phyloP scores from a whole-genome alignment of 208 protist genomes.

The Leishmania braziliensis region DNA sequence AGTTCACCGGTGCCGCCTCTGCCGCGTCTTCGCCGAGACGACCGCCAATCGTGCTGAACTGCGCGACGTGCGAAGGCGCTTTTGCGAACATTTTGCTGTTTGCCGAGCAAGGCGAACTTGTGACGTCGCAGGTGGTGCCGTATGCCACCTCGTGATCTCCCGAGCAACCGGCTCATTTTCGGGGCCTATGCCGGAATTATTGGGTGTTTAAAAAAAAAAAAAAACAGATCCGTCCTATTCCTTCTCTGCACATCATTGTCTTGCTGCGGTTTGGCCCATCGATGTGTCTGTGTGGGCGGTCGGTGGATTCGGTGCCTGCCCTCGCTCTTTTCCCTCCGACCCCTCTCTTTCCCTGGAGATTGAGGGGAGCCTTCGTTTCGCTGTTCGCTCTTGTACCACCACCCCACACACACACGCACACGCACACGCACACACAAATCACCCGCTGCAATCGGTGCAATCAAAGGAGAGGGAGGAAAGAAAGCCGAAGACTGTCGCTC shows the following conservation, averaged over 20 bases:
- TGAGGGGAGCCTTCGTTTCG: neutral
- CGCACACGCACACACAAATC: neutral
- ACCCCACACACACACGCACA: neutral
- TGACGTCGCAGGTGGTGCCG: slow-evolving; percentile 13
- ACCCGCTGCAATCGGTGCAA: neutral
- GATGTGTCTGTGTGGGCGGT: neutral
- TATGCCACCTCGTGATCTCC: slow-evolving; percentile 12
- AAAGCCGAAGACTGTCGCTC: neutral
- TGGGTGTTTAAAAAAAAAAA: no score
- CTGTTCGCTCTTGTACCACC: neutral
- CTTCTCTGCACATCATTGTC: no score
- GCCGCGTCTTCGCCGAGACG: neutral
- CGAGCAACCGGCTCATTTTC: neutral
- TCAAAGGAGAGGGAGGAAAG: neutral
- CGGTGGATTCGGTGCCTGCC: neutral
- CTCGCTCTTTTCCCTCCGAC: neutral
- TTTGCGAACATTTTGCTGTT: slow-evolving; percentile 53
- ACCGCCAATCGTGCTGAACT: slow-evolving; percentile 41
- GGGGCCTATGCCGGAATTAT: neutral
- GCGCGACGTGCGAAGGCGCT: slow-evolving; percentile 69
- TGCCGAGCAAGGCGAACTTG: slow-evolving; percentile 28
- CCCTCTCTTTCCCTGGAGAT: neutral
- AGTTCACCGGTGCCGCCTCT: neutral
- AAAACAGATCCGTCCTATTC: no score
- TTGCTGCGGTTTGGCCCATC: neutral